Evolutionary conservation across 164 flowering plant genomes (phyloP), one percentile per base, ranked within the genome.

Genomic region (Cinnamomum chago): DNA sequence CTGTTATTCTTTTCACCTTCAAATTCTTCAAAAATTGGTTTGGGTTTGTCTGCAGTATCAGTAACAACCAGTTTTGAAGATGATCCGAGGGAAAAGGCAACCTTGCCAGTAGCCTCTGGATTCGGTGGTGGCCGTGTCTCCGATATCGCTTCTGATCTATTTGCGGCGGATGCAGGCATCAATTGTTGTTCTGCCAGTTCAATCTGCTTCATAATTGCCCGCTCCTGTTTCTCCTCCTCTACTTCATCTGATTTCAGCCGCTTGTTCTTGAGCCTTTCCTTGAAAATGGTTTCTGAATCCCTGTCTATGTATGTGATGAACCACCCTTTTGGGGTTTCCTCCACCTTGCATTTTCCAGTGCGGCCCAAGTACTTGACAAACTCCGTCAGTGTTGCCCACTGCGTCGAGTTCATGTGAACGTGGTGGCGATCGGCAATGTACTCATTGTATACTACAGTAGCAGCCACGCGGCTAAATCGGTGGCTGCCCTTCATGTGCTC

Each of bases 271-370:
- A 87, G 77, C 55, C 77, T 85, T 72, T 91, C 97, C 84, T 90
- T 90, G 51, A 94, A 91, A 28, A 89, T 73, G 3, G 96, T 86
- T 84, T 92, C 96, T 0, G 96, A 92, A 70, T 90, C 98, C 51
- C 93, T 65, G 77, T 94, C 97, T 33, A 90, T 91, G 67, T 94
- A 94, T 0, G 96, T 94, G 50, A 94, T 88, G 72, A 94, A 94
- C 97, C 98, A 94, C 3, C 98, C 98, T 64, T 94, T 91, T 0
- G 95, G 93, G 0, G 98, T 94, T 81, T 91, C 97, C 11, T 92
- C 97, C 4, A 94, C 97, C 83, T 94, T 91, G 71, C 96, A 94
- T 84, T 92, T 83, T 4, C 98, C 98, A 0, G 88, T 87, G 23
- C 83, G 76, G 4, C 98, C 97, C 68, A 94, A 76, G 72, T 94